Base-by-base conservation (phyloP, 1,139 yeast species). In the Pichia norvegensis region DNA sequence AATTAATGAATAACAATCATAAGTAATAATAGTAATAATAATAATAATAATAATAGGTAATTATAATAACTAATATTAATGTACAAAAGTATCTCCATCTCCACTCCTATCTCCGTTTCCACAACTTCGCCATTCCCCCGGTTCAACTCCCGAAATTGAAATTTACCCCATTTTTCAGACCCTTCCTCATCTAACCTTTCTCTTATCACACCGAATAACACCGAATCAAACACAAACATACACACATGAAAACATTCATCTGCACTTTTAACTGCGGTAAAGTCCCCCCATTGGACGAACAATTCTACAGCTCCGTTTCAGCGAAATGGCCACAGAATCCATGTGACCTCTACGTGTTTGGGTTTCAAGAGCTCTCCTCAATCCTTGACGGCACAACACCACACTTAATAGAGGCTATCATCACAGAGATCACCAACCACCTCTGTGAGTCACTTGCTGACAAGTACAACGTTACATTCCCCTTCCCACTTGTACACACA, bases 291-390 rank as follows among this genome's bases (percentile, higher is more conserved):
- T 21, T 56, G 2, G 38, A 45, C 8, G 49, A 51, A 3, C 53
- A 56, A 29, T 50, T 61, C 29, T 50, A 60, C 14, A 47, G 53
- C 4, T 48, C 54, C 13, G 38, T 55, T 11, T 31, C 33, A 1
- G 38, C 23, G 14, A 29, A 11, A 29, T 20, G 51, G 5, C 54
- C 55, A 0, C 55, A 57, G 2, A 25, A 39, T 4, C 55, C 67
- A 4, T 78, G 84, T 1, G 69, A 68, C 33, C 52, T 85, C 11
- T 73, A 77, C 46, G 86, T 75, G 0, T 73, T 85, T 58, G 94
- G 86, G 1, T 73, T 87, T 44, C 88, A 88, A 61, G 97, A 88
- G 60, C 61, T 85, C 29, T 75, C 86, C 38, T 67, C 84, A 1
- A 69, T 84, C 1, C 60, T 82, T 57, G 83, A 83, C 43, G 84